A percentile compares a stretch with the other conserved stretches of the same genome.
phyloP scores from a whole-genome alignment of 768 basidiomycete species.

The Termitomyces sp. region DNA sequence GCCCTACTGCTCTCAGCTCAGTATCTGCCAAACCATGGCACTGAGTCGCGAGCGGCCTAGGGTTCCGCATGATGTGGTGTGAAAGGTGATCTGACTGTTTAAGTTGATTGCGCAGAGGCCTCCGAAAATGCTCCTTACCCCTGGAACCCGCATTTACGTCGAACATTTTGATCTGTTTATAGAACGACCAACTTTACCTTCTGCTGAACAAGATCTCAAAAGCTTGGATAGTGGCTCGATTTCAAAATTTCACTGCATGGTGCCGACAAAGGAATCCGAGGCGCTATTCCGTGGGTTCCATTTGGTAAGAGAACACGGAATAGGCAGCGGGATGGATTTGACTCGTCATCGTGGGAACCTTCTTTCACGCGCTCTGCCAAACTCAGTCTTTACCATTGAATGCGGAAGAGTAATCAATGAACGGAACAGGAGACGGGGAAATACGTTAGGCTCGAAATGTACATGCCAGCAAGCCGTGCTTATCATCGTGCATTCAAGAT shows the following conservation, averaged over 20 bases:
- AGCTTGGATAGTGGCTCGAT: background rate
- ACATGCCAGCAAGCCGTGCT: background rate
- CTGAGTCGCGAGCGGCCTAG: no score
- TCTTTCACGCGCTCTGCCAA: background rate
- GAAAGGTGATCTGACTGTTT: no score
- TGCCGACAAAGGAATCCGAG: background rate
- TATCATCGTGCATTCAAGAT: background rate
- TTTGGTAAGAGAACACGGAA: background rate
- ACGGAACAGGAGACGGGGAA: background rate
- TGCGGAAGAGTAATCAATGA: background rate
- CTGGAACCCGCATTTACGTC: no score
- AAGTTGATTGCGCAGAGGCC: no score
- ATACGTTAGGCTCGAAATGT: background rate
- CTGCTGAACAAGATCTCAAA: background rate
- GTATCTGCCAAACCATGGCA: no score
- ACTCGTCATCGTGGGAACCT: background rate
- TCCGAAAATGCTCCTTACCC: no score
- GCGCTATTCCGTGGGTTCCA: background rate
- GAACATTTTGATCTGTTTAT: background rate
- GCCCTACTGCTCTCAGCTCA: no score
- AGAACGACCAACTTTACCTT: background rate
- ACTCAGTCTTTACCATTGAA: background rate
- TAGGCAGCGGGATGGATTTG: background rate
- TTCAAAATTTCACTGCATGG: background rate
- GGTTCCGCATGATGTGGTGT: no score